phyloP scores from a whole-genome alignment of 208 protist genomes.

The Crithidia fasciculata region DNA sequence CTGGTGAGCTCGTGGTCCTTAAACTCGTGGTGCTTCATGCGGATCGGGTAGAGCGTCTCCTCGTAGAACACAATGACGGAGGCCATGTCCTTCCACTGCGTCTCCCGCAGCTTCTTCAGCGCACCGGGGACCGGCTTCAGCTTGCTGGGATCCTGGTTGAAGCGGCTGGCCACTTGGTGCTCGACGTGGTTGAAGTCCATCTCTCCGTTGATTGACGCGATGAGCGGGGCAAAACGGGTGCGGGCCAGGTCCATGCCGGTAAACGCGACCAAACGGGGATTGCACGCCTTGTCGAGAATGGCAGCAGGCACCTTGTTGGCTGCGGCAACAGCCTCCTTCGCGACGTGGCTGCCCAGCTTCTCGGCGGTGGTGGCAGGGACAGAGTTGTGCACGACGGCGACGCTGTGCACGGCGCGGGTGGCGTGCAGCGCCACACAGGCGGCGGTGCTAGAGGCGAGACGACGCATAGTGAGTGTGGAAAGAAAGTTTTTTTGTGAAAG shows the following conservation, averaged over 20 bases:
- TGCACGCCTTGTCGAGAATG: slow-evolving; percentile 58
- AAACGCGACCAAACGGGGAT: slow-evolving; percentile 59
- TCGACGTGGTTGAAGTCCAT: slow-evolving; percentile 70
- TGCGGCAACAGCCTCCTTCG: slow-evolving; percentile 54
- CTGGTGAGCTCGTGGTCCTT: slow-evolving; percentile 65
- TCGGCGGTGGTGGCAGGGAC: slow-evolving; percentile 33
- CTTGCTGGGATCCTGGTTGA: slow-evolving; percentile 33
- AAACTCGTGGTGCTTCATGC: slow-evolving; percentile 58
- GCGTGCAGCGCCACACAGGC: slow-evolving; percentile 16
- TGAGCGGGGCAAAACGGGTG: slow-evolving; percentile 60
- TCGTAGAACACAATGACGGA: slow-evolving; percentile 80
- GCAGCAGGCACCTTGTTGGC: slow-evolving; percentile 55
- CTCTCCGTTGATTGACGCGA: slow-evolving; percentile 52
- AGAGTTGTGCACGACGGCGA: slow-evolving; percentile 57
- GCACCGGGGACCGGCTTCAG: slow-evolving; percentile 54
- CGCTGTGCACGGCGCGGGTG: slow-evolving; percentile 51
- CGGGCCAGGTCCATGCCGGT: slow-evolving; percentile 77
- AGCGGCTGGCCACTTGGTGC: slow-evolving; percentile 52
- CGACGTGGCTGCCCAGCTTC: slow-evolving; percentile 55
- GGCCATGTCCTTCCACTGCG: slow-evolving; percentile 60
- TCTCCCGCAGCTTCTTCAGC: slow-evolving; percentile 72
- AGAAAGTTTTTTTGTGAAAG: too few species aligned
- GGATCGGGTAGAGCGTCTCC: slow-evolving; percentile 82
- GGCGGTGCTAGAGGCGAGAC: slow-evolving; percentile 19
- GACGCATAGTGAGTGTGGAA: slow-evolving; percentile 22